phyloP scores from a whole-genome alignment of 805 yeast species.

The Teunomyces pallodes region DNA sequence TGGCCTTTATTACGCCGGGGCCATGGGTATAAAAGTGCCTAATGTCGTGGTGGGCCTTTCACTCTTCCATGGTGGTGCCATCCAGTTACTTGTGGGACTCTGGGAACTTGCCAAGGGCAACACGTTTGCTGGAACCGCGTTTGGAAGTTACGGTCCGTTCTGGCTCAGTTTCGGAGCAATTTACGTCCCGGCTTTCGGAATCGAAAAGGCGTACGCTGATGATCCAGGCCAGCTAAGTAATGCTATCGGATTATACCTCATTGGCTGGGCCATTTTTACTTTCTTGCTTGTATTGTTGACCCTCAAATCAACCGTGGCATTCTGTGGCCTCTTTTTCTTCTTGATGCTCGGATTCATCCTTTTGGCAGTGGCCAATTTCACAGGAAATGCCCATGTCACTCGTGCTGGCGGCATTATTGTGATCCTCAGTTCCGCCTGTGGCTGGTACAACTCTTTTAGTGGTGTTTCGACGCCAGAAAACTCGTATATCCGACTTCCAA shows the following conservation, averaged over 20 bases:
- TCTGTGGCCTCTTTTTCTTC: conserved; percentile 52
- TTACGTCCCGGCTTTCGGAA: conserved; percentile 55
- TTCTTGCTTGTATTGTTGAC: conserved; percentile 57
- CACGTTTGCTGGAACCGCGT: conserved; percentile 55
- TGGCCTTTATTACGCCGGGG: conserved; percentile 46
- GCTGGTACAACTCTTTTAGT: conserved; percentile 27
- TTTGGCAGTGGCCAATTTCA: conserved; percentile 51
- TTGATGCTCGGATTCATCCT: conserved; percentile 54
- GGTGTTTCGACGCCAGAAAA: conserved; percentile 24
- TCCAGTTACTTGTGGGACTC: conserved; percentile 49
- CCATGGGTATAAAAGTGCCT: conserved; percentile 42
- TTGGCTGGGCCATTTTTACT: conserved; percentile 67
- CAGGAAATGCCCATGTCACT: conserved; percentile 18
- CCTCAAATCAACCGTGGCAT: conserved; percentile 45
- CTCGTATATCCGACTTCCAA: conserved; percentile 24
- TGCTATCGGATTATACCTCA: conserved; percentile 55
- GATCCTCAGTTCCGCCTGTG: conserved; percentile 20
- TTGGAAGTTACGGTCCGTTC: conserved; percentile 54
- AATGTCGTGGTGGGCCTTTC: conserved; percentile 46
- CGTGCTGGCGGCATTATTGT: conserved; percentile 27
- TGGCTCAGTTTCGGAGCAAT: conserved; percentile 52
- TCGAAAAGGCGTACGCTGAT: conserved; percentile 45
- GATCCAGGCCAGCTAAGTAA: conserved; percentile 41
- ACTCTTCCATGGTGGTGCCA: conserved; percentile 49
- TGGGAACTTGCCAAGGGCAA: conserved; percentile 52